Evolutionary conservation across 1,284 basidiomycete species (phyloP).

Genomic region (Ustilago tritici): DNA sequence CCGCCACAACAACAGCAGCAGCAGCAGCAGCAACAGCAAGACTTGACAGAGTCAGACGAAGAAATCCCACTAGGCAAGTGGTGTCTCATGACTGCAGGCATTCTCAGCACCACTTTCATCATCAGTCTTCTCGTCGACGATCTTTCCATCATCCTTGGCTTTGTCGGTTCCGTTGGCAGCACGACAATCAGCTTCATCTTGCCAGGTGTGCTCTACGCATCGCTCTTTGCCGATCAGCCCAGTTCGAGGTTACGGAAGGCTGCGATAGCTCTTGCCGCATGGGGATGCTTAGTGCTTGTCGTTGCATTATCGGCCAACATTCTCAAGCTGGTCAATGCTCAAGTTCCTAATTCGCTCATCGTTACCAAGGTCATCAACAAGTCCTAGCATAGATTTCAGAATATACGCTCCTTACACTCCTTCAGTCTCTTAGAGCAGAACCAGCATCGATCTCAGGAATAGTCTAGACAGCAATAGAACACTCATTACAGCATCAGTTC

Average conservation of each 20-base stretch:
- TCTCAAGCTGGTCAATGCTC: constrained; percentile 52
- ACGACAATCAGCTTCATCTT: constrained; percentile 96
- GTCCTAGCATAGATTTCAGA: not conserved
- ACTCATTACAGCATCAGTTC: not conserved
- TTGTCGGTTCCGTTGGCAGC: constrained; percentile 95
- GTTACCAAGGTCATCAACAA: constrained; percentile 18
- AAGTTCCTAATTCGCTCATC: constrained; percentile 39
- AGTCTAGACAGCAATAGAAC: not conserved
- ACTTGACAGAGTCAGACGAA: constrained; percentile 17
- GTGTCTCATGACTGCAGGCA: constrained; percentile 58
- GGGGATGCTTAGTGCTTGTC: constrained; percentile 57
- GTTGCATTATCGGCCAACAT: constrained; percentile 60
- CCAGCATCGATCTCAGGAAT: not conserved
- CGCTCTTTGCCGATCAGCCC: constrained; percentile 44
- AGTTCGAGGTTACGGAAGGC: constrained; percentile 34
- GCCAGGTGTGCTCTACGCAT: constrained; percentile 75
- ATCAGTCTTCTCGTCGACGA: constrained; percentile 65
- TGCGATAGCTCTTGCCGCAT: constrained; percentile 42
- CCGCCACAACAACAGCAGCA: constrained; percentile 1
- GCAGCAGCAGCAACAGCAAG: constrained; percentile 1
- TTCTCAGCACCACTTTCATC: constrained; percentile 59
- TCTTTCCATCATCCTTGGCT: constrained; percentile 74
- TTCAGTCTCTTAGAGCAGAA: not conserved
- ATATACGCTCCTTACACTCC: not conserved
- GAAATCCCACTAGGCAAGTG: constrained; percentile 46